Evolutionary conservation across 306 rosid species (phyloP).

Genomic region (Cucurbita argyrosperma): DNA sequence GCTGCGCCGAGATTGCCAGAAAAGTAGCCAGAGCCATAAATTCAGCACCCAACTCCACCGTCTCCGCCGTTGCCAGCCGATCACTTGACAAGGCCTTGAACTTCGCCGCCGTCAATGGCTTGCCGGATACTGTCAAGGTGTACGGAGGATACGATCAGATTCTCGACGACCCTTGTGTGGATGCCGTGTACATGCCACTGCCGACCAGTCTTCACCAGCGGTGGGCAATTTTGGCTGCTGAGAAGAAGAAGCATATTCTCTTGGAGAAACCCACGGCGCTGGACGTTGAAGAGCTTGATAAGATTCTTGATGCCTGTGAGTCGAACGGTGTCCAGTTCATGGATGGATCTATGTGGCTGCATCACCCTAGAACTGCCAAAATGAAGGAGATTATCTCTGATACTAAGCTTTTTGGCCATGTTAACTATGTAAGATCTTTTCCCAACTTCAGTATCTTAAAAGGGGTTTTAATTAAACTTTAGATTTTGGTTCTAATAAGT

Average conservation of each 20-base stretch:
- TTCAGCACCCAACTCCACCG: slow-evolving; percentile 40
- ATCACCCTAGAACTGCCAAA: slow-evolving; percentile 59
- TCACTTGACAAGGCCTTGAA: slow-evolving; percentile 39
- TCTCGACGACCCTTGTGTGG: slow-evolving; percentile 53
- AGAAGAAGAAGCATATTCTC: slow-evolving; percentile 61
- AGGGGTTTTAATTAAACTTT: neutral
- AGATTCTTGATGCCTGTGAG: slow-evolving; percentile 47
- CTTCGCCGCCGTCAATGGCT: slow-evolving; percentile 28
- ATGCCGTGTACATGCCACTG: slow-evolving; percentile 58
- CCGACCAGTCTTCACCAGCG: slow-evolving; percentile 54
- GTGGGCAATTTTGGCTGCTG: slow-evolving; percentile 58
- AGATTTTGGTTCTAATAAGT: neutral
- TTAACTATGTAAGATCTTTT: slow-evolving; percentile 29
- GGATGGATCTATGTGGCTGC: slow-evolving; percentile 79
- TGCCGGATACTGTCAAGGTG: slow-evolving; percentile 18
- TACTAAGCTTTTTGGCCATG: slow-evolving; percentile 19
- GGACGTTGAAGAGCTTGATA: slow-evolving; percentile 40
- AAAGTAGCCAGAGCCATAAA: slow-evolving; percentile 63
- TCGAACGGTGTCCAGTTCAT: slow-evolving; percentile 71
- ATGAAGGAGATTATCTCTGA: slow-evolving; percentile 35
- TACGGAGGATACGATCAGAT: slow-evolving; percentile 55
- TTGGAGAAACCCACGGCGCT: slow-evolving; percentile 68
- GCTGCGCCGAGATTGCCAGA: slow-evolving; percentile 58
- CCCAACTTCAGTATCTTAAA: neutral
- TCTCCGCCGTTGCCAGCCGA: slow-evolving; percentile 60